Evolutionary conservation across 495 filamentous ascomycete species (phyloP).

Genomic region (Annulohypoxylon nitens): DNA sequence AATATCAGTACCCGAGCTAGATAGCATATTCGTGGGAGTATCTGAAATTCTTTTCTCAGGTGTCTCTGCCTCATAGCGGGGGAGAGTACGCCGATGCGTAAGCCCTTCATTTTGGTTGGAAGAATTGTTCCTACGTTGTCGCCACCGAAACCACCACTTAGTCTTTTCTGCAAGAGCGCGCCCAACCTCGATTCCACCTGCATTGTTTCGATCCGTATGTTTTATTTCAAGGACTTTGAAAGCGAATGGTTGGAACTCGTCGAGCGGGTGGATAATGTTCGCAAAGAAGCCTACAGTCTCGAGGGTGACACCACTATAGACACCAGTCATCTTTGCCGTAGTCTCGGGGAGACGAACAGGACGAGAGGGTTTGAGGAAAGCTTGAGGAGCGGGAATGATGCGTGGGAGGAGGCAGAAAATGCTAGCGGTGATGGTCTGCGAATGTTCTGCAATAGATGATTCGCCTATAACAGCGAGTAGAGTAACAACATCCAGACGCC

Average conservation of each 20-base stretch:
- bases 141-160: conserved; percentile 4
- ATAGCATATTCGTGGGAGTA: conserved; percentile 14
- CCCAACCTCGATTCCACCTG: conserved; percentile 39
- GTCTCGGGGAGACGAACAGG: conserved; percentile 68
- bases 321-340: conserved; percentile 66
- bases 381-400: conserved; percentile 76
- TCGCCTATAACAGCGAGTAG: conserved; percentile 75
- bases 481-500: conserved; percentile 72
- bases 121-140: conserved; percentile 12
- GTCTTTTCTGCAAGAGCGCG: neutral
- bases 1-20: conserved; percentile 29
- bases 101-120: neutral
- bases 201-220: conserved; percentile 52
- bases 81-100: neutral
- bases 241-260: conserved; percentile 59
- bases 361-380: conserved; percentile 68
- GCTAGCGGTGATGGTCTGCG: conserved; percentile 69
- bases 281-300: conserved; percentile 72
- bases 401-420: conserved; percentile 70
- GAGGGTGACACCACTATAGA: conserved; percentile 68
- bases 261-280: conserved; percentile 69
- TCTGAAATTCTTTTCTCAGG: conserved; percentile 8
- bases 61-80: conserved; percentile 1
- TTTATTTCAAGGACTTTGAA: conserved; percentile 64
- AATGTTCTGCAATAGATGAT: conserved; percentile 67